A percentile compares a stretch with the other conserved stretches of the same genome.
Evolutionary conservation across 2,329 filamentous ascomycete species (phyloP).

Genomic region (Colletotrichum sp.): DNA sequence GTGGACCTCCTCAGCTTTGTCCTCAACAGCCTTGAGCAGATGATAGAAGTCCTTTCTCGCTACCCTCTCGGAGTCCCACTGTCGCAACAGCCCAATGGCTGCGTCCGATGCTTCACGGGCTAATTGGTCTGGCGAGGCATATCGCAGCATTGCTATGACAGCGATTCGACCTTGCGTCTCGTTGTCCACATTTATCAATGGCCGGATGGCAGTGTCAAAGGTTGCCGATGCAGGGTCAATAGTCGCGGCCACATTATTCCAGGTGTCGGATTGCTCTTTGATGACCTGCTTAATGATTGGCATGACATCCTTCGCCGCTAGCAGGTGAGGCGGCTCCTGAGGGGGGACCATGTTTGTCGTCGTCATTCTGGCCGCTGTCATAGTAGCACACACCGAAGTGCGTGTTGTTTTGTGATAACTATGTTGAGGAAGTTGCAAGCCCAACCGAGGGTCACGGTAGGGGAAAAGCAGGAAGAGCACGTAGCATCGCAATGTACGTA

Average conservation of each 20-base stretch:
- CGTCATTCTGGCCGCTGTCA: not conserved
- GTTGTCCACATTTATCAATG: not conserved
- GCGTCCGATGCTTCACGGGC: not conserved
- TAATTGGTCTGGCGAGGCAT: not conserved
- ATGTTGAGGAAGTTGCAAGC: not conserved
- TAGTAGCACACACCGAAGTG: not conserved
- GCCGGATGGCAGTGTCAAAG: not conserved
- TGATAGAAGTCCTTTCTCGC: not conserved
- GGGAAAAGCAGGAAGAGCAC: no score
- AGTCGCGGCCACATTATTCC: not conserved
- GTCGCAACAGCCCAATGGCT: not conserved
- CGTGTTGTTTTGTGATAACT: not conserved
- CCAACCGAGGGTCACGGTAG: no score
- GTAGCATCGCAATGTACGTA: no score
- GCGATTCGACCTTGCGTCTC: not conserved
- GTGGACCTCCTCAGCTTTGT: not conserved
- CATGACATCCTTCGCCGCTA: not conserved
- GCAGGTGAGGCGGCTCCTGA: not conserved
- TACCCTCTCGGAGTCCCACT: not conserved
- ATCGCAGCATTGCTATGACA: not conserved
- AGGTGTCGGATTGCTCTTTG: not conserved
- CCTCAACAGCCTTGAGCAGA: not conserved
- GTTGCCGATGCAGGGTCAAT: not conserved
- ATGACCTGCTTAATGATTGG: not conserved
- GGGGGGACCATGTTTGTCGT: rapidly evolving